phyloP scores from a whole-genome alignment of 1,139 yeast species.

The Blastobotrys serpentis region DNA sequence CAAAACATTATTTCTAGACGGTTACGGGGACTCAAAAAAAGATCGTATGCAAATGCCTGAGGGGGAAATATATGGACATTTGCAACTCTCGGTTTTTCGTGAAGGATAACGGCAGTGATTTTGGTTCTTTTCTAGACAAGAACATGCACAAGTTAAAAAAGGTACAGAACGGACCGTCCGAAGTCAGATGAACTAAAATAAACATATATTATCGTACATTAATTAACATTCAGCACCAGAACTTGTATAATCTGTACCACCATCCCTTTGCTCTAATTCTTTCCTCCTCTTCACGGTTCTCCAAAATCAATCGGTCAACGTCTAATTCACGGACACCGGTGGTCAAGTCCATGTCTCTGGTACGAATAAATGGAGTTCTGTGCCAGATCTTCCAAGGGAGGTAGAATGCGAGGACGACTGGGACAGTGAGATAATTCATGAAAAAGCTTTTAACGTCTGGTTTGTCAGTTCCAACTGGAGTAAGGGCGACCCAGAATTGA shows the following conservation, averaged over 20 bases:
- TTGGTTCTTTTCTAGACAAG: too few species aligned
- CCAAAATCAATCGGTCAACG: conserved; percentile 51
- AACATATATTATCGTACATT: too few species aligned
- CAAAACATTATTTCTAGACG: too few species aligned
- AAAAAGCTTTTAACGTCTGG: conserved; percentile 44
- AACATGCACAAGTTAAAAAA: too few species aligned
- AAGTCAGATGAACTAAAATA: too few species aligned
- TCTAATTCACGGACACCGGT: conserved; percentile 58
- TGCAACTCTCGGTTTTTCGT: too few species aligned
- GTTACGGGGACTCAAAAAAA: too few species aligned
- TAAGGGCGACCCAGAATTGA: conserved; percentile 77
- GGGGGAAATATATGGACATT: too few species aligned
- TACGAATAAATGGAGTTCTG: conserved; percentile 43
- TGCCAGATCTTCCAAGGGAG: conserved; percentile 51
- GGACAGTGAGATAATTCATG: conserved; percentile 52
- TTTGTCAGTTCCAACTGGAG: conserved; percentile 58
- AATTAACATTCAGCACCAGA: conserved; percentile 70
- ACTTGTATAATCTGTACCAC: conserved; percentile 42
- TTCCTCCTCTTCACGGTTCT: conserved; percentile 50
- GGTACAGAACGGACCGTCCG: too few species aligned
- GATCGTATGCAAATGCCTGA: too few species aligned
- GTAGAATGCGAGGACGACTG: conserved; percentile 49
- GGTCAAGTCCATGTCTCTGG: conserved; percentile 54
- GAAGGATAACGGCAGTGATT: too few species aligned
- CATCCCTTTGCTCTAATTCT: conserved; percentile 37